Evolutionary conservation across 108 stramenopile species (phyloP), one percentile per base, ranked within the genome.

Genomic region (Skeletonema grethae): DNA sequence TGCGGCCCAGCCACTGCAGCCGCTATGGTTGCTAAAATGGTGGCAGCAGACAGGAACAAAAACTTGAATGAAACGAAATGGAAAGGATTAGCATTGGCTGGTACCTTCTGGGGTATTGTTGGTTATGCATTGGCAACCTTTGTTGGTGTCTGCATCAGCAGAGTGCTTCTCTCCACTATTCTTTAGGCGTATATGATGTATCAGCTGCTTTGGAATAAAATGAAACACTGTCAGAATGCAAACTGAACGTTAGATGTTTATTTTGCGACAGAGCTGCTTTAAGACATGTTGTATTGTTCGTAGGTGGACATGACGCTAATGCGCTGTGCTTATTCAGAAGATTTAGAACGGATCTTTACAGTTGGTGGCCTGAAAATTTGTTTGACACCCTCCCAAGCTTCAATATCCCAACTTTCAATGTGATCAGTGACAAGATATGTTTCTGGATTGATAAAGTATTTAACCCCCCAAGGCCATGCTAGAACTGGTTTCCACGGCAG

Each of bases 401-500:
- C 89, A 73, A 94, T 90, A 71, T 91, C 89, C 93, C 93, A 94
- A 10, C 82, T 78, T 75, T 94, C 93, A 39, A 67, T 67, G 65
- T 94, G 93, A n/a, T 63, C 34, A n/a, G 84, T 86, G 45, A 94
- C 84, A 5, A 91, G 73, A 59, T 64, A 79, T 1, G 93, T 76
- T 34, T 85, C 77, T 12, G 86, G 83, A 70, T 93, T 88, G 70
- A 97, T 86, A 7, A 29, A 60, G 67, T 94, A 94, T 36, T 56
- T 76, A 5, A 95, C 96, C 62, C 95, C 94, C 87, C 87, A 88
- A 31, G 88, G 91, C 93, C 91, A 94, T 13, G 94, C 96, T 25
- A 97, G 71, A 0, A 95, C 82, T 2, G 96, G 96, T 75, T 93
- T 93, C 96, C 96, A 97, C 7, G 96, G 96, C 34, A 97, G 72